These are phyloP conservation scores for Collybiopsis luxurians DNA, from an alignment of 768 basidiomycete species.

Conservation along the genomic window DNA sequence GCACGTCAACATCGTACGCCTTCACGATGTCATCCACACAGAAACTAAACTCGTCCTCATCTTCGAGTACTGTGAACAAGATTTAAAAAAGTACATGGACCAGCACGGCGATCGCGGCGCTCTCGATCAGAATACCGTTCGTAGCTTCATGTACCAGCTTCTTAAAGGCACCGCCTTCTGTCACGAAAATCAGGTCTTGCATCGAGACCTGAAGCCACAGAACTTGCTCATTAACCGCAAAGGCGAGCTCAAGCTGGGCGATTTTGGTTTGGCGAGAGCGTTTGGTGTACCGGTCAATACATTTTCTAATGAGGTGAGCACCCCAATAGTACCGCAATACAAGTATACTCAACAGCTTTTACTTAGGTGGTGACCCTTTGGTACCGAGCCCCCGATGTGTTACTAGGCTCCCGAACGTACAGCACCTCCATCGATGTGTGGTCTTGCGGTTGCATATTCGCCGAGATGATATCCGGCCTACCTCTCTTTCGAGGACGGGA, in stretches of 20 bases:
- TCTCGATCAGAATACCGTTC: conserved; percentile 84
- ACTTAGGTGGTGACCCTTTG: conserved; percentile 91
- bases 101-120: conserved; percentile 95
- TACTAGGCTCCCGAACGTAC: conserved; percentile 95
- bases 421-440: conserved; percentile 98
- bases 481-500: conserved; percentile 96
- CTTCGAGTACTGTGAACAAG: conserved; percentile 98
- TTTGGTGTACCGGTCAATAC: conserved; percentile 99
- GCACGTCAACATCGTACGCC: conserved; percentile 96
- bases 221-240: conserved; percentile 97
- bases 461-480: conserved; percentile 98
- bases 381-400: conserved; percentile 98
- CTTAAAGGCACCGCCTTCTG: conserved; percentile 97
- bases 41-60: conserved; percentile 98
- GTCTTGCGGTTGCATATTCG: conserved; percentile 99
- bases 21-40: conserved; percentile 98
- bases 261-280: conserved; percentile 95
- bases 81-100: conserved; percentile 99
- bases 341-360: conserved; percentile 7
- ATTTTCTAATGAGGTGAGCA: conserved; percentile 85
- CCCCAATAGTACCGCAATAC: not conserved
- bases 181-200: conserved; percentile 96
- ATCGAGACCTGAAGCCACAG: conserved; percentile 97
- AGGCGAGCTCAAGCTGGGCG: conserved; percentile 94
- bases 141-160: conserved; percentile 97